Base-by-base conservation (phyloP, 352 stramenopile genomes). In the Phytophthora foliorum region DNA sequence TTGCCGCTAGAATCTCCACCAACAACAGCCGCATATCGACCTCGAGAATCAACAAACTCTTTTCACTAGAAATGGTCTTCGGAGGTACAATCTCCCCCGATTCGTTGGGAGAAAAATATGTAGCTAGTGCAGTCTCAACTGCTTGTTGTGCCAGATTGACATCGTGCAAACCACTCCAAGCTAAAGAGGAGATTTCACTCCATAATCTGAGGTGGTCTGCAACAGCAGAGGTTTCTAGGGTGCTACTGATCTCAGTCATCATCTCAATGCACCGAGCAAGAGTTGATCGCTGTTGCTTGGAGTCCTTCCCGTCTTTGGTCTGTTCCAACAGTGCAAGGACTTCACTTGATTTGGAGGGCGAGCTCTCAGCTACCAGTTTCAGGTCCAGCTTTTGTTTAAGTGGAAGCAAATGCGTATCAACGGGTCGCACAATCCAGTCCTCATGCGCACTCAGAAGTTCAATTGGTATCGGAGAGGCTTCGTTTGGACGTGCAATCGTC, bases 361-460 rank as follows among this genome's bases (percentile, higher is more conserved):
- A 75, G 54, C 90, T 84, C 2, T 81, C 66, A 27, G 88, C 77
- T 1, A 88, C 54, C 9, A 92, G 71, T 42, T 94, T 93, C 27
- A 89, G 68, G 38, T 88, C 51, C 2, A 97, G 70, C 24, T 77
- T 77, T 24, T 82, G 80, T 31, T 87, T 86, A 9, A 97, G 65
- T 2, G 80, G 82, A 10, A 81, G 8, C 53, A 97, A 77, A 32
- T 90, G 90, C 0, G 89, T 69, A 56, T 97, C 89, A 19, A 97
- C 53, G 3, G 78, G 62, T 39, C 69, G 64, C 61, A 19, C 19
- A 13, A 77, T 64, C 69, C 64, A 77, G 14, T 72, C 65, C 27
- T 64, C 36, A 22, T 77, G 61, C 1, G 48, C 27, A 50, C 48
- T 72, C 13, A 77, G n/a, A 9, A 71, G 22, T 17, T 70, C 64